Base-by-base conservation (phyloP, 805 yeast genomes). In the Sungouiella blattae region DNA sequence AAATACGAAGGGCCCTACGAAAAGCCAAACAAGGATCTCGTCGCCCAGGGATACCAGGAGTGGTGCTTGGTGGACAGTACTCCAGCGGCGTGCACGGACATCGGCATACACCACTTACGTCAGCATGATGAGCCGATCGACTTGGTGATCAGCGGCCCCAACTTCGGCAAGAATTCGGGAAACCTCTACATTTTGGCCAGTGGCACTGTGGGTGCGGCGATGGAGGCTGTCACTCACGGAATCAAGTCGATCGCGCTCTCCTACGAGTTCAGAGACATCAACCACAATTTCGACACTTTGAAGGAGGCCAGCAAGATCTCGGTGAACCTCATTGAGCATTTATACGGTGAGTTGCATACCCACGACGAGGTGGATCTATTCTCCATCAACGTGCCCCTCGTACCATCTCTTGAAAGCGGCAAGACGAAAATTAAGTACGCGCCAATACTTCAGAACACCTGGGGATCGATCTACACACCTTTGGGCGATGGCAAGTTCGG, bases 171-270 rank as follows among this genome's bases (percentile, higher is more conserved):
- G 54, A 93, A 93, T 60, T 80, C 96, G 2, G 78, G 91, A 16
- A 87, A 94, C 5, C 75, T 91, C 29, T 93, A 88, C 58, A 84
- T 88, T 36, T 73, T 93, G 50, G 79, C 96, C 4, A 82, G 94
- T 47, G 98, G 98, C 11, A 93, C 98, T 2, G 82, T 93, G 12
- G 98, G 98, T 17, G 98, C 96, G 3, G 93, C 97, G 1, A 76
- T 89, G 87, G 98, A 93, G 62, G 94, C 89, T 1, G 85, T 83
- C 2, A 75, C 89, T 27, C 77, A 72, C 37, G 82, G 80, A 0
- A 76, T 78, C 20, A 80, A 71, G 46, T 67, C 96, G 4, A 71
- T 93, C 43, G 97, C 95, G 2, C 51, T 93, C 22, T 84, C 95
- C 24, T 91, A 78, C 69, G 93, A 95, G n/a, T 93, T 83, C 53